Percentiles rank a stretch among this genome's conserved stretches.
phyloP scores from a whole-genome alignment of 208 protist species.

The Leishmania tropica region DNA sequence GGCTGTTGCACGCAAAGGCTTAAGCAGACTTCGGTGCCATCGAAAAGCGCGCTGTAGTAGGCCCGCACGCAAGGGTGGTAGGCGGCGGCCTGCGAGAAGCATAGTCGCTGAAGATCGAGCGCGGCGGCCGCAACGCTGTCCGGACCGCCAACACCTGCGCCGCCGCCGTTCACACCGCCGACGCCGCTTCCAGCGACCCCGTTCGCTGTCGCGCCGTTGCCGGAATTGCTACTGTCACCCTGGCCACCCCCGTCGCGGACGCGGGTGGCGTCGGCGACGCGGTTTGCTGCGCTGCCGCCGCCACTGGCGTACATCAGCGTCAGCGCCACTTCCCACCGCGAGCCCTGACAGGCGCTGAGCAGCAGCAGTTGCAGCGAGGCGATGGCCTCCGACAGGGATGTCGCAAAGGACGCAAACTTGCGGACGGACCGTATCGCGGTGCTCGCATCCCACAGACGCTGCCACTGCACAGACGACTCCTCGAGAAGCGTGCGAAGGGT shows the following conservation, averaged over 20 bases:
- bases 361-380: constrained; percentile 73
- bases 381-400: constrained; percentile 54
- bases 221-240: not conserved
- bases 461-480: constrained; percentile 42
- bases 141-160: not conserved
- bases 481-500: constrained; percentile 45
- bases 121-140: constrained; percentile 15
- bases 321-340: constrained; percentile 30
- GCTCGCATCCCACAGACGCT: constrained; percentile 12
- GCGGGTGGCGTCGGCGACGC: not conserved
- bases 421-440: not conserved
- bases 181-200: not conserved
- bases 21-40: constrained; percentile 23
- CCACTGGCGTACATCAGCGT: constrained; percentile 21
- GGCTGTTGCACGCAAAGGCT: constrained; percentile 18
- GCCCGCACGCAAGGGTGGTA: constrained; percentile 33
- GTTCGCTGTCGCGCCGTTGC: not conserved
- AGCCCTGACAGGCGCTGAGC: constrained; percentile 63
- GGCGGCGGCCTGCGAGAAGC: constrained; percentile 35
- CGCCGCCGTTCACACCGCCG: not conserved
- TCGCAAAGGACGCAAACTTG: constrained; percentile 13
- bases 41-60: constrained; percentile 49
- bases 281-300: not conserved
- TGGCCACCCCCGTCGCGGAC: not conserved
- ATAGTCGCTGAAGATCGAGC: constrained; percentile 31